Base-by-base conservation (phyloP, 164 flowering plant species). In the Umbellularia californica region DNA sequence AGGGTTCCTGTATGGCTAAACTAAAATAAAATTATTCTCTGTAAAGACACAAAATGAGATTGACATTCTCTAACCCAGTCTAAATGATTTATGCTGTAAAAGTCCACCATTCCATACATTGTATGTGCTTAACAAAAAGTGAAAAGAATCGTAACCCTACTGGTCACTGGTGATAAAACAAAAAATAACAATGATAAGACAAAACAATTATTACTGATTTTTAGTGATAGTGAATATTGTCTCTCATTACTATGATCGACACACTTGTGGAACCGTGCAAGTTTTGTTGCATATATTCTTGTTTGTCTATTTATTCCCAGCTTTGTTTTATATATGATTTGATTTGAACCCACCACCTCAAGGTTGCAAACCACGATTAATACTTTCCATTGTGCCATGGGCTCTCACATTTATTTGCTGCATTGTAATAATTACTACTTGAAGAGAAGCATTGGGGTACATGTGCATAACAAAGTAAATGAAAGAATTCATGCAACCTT, bases 41-140 rank as follows among this genome's bases (percentile, higher is more conserved):
- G 68, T 65, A 41, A 69, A 71, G 74, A 77, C 74, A 64, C 58
- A 76, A 79, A 71, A 74, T 77, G 77, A 74, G 58, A 81, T 81
- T 83, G 86, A 81, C 87, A 83, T 83, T 86, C 81, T 77, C 70
- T 47, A 69, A 33, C 41, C 13, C 69, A 20, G 28, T 58, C 72
- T 7, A 41, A 41, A 65, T 63, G 76, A 70, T 65, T 73, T 41
- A 69, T 67, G 74, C 41, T 68, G 62, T 52, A 75, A 73, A 73
- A 55, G 69, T 68, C 78, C 70, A 27, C 58, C 82, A 65, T 74
- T 71, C n/a, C 70, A 51, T 55, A 77, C 77, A 70, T 52, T 33
- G 74, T 51, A 80, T 72, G 78, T 77, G 74, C 80, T 58, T 60
- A 17, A 51, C 69, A 60, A 62, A 68, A 73, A 70, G 47, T 41